Conservation (phyloP, 495 filamentous ascomycete genomes). For the Aspergillus saccharolyticus region DNA sequence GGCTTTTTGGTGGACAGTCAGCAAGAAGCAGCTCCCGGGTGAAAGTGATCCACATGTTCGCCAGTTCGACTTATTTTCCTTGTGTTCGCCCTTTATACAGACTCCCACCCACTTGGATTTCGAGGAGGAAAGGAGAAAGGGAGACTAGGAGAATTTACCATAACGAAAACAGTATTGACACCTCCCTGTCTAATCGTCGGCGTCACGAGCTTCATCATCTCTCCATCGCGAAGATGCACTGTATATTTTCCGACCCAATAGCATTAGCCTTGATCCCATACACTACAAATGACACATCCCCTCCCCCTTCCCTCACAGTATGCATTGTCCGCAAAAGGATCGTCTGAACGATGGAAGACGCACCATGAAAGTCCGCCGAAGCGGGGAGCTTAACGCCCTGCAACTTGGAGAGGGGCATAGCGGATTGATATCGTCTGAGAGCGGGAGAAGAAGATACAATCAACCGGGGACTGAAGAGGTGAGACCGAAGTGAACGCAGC, state of each 20-base stretch:
- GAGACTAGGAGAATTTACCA: conserved; percentile 41
- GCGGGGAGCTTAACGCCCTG: conserved; percentile 57
- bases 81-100: too few species aligned
- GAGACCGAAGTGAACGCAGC: not conserved
- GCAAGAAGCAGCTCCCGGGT: conserved; percentile 1
- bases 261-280: not conserved
- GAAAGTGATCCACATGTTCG: too few species aligned
- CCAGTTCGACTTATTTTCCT: too few species aligned
- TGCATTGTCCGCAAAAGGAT: too few species aligned
- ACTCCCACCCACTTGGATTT: too few species aligned
- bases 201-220: conserved; percentile 77
- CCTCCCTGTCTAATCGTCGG: conserved; percentile 68
- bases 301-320: too few species aligned
- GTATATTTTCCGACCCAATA: not conserved
- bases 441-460: not conserved
- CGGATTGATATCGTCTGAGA: conserved; percentile 8
- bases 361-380: conserved; percentile 65
- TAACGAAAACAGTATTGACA: conserved; percentile 77
- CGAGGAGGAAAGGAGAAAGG: not conserved
- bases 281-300: too few species aligned
- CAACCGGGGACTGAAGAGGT: not conserved
- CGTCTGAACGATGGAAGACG: conserved; percentile 14
- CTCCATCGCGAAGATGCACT: conserved; percentile 70
- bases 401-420: conserved; percentile 38
- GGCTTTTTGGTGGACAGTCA: too few species aligned